Evolutionary conservation across 192 early-diverging fungal genomes (phyloP).

Genomic region (Coemansia sp.): DNA sequence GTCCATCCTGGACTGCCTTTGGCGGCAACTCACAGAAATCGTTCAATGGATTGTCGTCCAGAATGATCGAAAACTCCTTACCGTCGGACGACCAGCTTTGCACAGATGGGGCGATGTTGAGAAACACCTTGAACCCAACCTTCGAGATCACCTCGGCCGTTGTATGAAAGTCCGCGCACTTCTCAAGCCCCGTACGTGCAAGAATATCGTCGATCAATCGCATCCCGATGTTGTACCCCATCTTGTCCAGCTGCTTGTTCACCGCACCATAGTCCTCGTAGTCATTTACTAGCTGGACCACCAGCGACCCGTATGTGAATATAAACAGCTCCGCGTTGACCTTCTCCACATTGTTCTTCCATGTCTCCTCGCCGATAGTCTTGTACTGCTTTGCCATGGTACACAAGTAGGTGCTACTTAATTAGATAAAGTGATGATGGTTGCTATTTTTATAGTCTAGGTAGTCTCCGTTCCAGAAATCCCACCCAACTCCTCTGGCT

Average conservation of each 20-base stretch:
- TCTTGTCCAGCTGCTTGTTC: constrained; percentile 96
- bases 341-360: constrained; percentile 94
- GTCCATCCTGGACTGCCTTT: constrained; percentile 65
- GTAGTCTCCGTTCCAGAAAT: too few species aligned
- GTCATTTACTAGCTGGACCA: constrained; percentile 92
- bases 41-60: constrained; percentile 96
- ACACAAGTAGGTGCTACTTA: too few species aligned
- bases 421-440: too few species aligned
- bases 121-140: constrained; percentile 96
- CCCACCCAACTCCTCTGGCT: too few species aligned
- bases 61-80: constrained; percentile 88
- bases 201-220: constrained; percentile 96
- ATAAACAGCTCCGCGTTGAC: constrained; percentile 97
- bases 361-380: constrained; percentile 89
- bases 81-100: constrained; percentile 78
- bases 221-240: constrained; percentile 98
- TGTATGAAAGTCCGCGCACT: constrained; percentile 83
- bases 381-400: constrained; percentile 72
- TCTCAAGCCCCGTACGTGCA: constrained; percentile 64
- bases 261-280: constrained; percentile 89
- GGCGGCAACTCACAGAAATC: constrained; percentile 98
- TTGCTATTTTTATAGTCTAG: too few species aligned
- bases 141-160: constrained; percentile 96
- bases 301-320: constrained; percentile 96
- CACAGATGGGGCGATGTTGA: constrained; percentile 85